Evolutionary conservation across 108 stramenopile species (phyloP).

Genomic region (Nitzschia inconspicua): DNA sequence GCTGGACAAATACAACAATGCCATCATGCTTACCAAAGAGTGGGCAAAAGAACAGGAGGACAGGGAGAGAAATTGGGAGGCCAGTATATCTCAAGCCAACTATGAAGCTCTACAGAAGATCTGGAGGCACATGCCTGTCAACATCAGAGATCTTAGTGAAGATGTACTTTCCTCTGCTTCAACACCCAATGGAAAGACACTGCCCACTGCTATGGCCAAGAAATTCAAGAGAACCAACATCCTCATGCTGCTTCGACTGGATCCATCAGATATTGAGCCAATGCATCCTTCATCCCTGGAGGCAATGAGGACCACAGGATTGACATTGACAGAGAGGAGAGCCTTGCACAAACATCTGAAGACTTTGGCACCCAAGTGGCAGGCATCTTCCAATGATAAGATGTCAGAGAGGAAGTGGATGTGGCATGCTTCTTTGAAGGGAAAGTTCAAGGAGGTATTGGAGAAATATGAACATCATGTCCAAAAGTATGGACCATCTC

Average conservation of each 20-base stretch:
- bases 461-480: slow-evolving; percentile 28
- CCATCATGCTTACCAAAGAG: slow-evolving; percentile 48
- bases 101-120: slow-evolving; percentile 26
- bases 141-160: slow-evolving; percentile 33
- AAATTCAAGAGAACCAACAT: slow-evolving; percentile 51
- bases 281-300: slow-evolving; percentile 48
- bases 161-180: neutral
- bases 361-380: slow-evolving; percentile 24
- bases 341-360: slow-evolving; percentile 39
- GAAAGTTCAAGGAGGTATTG: slow-evolving; percentile 33
- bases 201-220: slow-evolving; percentile 31
- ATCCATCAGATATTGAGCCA: slow-evolving; percentile 25
- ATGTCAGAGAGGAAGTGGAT: slow-evolving; percentile 42
- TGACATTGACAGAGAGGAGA: slow-evolving; percentile 41
- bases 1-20: slow-evolving; percentile 51
- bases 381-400: slow-evolving; percentile 21
- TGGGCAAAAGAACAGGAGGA: slow-evolving; percentile 24
- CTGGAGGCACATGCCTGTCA: slow-evolving; percentile 43
- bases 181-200: slow-evolving; percentile 31
- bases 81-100: slow-evolving; percentile 11
- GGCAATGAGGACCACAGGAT: slow-evolving; percentile 32
- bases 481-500: slow-evolving; percentile 36
- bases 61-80: slow-evolving; percentile 37
- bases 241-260: slow-evolving; percentile 24
- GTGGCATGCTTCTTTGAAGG: slow-evolving; percentile 31